These are phyloP conservation scores for Gastroboletus turbinatus DNA, from an alignment of 1,284 basidiomycete species.

Conservation along the genomic window DNA sequence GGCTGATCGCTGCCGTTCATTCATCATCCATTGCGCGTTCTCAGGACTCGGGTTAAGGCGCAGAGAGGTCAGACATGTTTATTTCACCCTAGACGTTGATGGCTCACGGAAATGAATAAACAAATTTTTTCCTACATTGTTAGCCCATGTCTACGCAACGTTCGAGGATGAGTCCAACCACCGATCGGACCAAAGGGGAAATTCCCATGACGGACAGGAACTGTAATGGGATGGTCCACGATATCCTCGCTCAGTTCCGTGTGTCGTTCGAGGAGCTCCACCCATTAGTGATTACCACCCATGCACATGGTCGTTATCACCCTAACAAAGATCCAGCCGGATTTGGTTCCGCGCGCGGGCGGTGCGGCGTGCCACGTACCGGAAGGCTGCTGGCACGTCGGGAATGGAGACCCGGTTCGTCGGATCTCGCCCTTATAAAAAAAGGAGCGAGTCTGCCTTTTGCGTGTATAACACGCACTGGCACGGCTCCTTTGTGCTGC, in stretches of 20 bases:
- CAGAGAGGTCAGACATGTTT: slow-evolving; percentile 20
- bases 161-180: slow-evolving; percentile 7
- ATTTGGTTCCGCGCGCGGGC: slow-evolving; percentile 21
- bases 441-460: slow-evolving; percentile 24
- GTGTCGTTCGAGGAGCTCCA: slow-evolving; percentile 20
- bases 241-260: slow-evolving; percentile 17
- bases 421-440: slow-evolving; percentile 24
- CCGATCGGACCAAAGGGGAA: slow-evolving; percentile 11
- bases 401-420: slow-evolving; percentile 8
- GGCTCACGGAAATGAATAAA: slow-evolving; percentile 32
- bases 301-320: slow-evolving; percentile 22
- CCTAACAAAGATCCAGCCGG: slow-evolving; percentile 23
- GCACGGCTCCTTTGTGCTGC: slow-evolving; percentile 20
- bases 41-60: slow-evolving; percentile 6
- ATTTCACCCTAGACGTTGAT: slow-evolving; percentile 26
- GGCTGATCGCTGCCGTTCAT: slow-evolving; percentile 20
- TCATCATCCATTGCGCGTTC: slow-evolving; percentile 11
- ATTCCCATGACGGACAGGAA: neutral
- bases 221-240: neutral
- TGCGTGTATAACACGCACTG: slow-evolving; percentile 22
- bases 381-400: slow-evolving; percentile 7
- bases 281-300: slow-evolving; percentile 13
- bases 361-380: slow-evolving; percentile 11
- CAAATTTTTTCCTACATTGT: slow-evolving; percentile 26
- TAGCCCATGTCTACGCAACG: slow-evolving; percentile 18